Evolutionary conservation across 495 filamentous ascomycete species (phyloP), one percentile per base, ranked within the genome.

Genomic region (Aeminium ludgeri): DNA sequence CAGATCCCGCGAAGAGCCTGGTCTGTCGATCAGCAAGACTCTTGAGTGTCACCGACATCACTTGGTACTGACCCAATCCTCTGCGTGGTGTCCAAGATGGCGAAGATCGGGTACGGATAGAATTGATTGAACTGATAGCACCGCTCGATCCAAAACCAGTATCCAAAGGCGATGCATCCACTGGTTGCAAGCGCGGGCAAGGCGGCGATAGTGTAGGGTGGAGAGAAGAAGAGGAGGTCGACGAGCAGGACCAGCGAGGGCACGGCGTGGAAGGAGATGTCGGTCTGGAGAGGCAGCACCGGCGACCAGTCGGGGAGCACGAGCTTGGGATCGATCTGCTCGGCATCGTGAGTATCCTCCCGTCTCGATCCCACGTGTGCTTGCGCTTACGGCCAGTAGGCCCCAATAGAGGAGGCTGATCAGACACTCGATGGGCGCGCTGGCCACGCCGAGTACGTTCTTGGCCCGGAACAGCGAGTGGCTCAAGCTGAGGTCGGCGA

Each of bases 91-190:
- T 58, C 63, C 20, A 89, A 56, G 16, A 72, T 55, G 2, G 66
- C 73, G 45, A 94, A 81, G 12, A 92, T 68, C 2, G 86, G 85
- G 63, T 94, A 94, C 2, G 86, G 86, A 49, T 92, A 93, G 73
- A 73, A 86, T 54, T 82, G 80, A 49, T 92, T 92, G 38, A 70
- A 60, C 13, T 60, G 49, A 50, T 75, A 83, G 62, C 83, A 91
- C 18, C 68, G 67, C 55, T 94, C 83, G 6, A 92, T 70, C 86
- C 86, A 92, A 42, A 77, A 69, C 82, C 82, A 94, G 58, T 94
- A 94, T 11, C 63, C 59, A 40, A 84, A 71, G 1, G 82, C 82
- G 43, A 91, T 62, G 13, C 53, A 49, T 23, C 65, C 64, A 40
- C 76, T 83, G 31, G 85, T 46, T 0, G 65, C 64, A 32, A 86